Conservation (phyloP, 176 grass and related monocot species). For the Phoenix dactylifera region DNA sequence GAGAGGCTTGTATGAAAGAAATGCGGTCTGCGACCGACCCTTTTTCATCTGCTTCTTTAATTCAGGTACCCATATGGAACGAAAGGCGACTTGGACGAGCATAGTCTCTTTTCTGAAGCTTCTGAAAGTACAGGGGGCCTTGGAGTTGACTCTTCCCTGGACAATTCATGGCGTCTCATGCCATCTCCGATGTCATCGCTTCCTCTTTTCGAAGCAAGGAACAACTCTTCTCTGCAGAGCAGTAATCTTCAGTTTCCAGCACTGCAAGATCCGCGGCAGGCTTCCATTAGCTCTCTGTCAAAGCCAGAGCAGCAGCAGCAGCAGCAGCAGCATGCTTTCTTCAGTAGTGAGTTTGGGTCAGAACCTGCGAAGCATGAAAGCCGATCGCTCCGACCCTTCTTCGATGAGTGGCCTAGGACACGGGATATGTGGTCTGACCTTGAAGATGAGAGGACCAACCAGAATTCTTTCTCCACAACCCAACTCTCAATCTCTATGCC, state of each 20-base stretch:
- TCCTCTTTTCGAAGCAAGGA: slow-evolving; percentile 12
- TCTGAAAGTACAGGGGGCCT: slow-evolving; percentile 17
- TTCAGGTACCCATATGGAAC: slow-evolving; percentile 41
- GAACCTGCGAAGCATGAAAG: slow-evolving; percentile 40
- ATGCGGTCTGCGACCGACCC: slow-evolving; percentile 11
- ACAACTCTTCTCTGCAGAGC: background rate
- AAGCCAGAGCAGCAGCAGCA: slow-evolving; percentile 26
- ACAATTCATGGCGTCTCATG: slow-evolving; percentile 42
- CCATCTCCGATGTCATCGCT: slow-evolving; percentile 24
- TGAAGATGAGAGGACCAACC: slow-evolving; percentile 29
- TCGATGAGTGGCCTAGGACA: slow-evolving; percentile 78
- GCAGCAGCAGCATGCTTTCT: slow-evolving; percentile 31
- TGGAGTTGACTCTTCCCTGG: slow-evolving; percentile 21
- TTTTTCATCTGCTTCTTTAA: background rate
- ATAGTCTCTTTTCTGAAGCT: slow-evolving; percentile 52
- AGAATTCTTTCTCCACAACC: slow-evolving; percentile 50
- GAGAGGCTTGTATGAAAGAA: too few species aligned
- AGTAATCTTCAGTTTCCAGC: slow-evolving; percentile 35
- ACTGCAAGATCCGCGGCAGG: slow-evolving; percentile 32
- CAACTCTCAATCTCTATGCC: slow-evolving; percentile 88
- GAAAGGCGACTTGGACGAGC: slow-evolving; percentile 40
- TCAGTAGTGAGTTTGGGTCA: slow-evolving; percentile 17
- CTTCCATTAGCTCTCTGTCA: slow-evolving; percentile 25
- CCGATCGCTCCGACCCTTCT: slow-evolving; percentile 63
- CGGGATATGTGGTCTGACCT: slow-evolving; percentile 62